These are phyloP conservation scores for Fusarium decemcellulare DNA, from an alignment of 2,329 filamentous ascomycete genomes.

Conservation along the genomic window DNA sequence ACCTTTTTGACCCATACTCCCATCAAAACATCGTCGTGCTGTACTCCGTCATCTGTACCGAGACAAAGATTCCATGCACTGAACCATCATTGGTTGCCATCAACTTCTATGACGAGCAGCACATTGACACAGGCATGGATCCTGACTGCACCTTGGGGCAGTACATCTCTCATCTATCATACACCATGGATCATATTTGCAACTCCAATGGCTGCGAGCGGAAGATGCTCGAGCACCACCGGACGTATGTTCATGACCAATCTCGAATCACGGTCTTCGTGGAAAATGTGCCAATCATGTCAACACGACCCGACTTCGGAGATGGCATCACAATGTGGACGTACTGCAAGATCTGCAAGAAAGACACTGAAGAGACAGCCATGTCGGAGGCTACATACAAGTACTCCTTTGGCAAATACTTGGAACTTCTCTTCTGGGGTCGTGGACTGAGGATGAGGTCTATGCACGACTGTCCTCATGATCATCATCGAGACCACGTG, in stretches of 20 bases:
- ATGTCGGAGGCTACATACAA: slow-evolving; percentile 98
- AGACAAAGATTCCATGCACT: slow-evolving; percentile 92
- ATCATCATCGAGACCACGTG: slow-evolving; percentile 92
- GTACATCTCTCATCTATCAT: slow-evolving; percentile 92
- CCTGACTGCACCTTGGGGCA: slow-evolving; percentile 94
- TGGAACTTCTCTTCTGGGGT: slow-evolving; percentile 98
- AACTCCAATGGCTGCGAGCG: slow-evolving; percentile 88
- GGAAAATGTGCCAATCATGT: slow-evolving; percentile 68
- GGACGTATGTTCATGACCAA: slow-evolving; percentile 97
- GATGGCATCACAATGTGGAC: slow-evolving; percentile 96
- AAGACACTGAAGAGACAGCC: slow-evolving; percentile 88
- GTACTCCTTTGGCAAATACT: slow-evolving; percentile 97
- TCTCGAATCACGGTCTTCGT: slow-evolving; percentile 94
- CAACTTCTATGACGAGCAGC: slow-evolving; percentile 94
- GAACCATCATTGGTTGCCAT: slow-evolving; percentile 93
- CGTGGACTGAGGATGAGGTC: slow-evolving; percentile 82
- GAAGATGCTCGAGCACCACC: slow-evolving; percentile 92
- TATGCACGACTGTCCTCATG: slow-evolving; percentile 83
- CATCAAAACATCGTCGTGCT: slow-evolving; percentile 97
- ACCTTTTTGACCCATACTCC: slow-evolving; percentile 93
- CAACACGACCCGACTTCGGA: slow-evolving; percentile 58
- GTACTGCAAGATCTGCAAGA: slow-evolving; percentile 91
- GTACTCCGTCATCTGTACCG: slow-evolving; percentile 93
- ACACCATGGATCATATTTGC: slow-evolving; percentile 82
- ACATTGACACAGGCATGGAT: slow-evolving; percentile 78